phyloP scores from a whole-genome alignment of 1,284 basidiomycete species.

The Moesziomyces sp. region DNA sequence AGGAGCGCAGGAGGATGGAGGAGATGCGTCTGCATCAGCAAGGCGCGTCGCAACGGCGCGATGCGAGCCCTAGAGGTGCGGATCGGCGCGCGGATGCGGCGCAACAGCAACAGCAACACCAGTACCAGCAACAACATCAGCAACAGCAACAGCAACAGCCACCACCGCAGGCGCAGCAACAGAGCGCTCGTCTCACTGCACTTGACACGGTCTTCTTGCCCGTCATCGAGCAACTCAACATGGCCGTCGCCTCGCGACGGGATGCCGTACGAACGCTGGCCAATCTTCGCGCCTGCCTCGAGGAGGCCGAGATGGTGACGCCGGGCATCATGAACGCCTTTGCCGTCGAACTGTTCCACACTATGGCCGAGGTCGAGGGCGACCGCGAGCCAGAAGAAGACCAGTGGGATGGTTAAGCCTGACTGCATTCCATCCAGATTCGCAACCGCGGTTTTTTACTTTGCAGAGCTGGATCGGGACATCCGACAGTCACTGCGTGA shows the following conservation, averaged over 20 bases:
- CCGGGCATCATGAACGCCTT: constrained; percentile 63
- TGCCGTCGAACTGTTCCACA: constrained; percentile 62
- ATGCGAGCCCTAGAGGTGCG: constrained; percentile 1
- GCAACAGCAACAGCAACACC: constrained; percentile 8
- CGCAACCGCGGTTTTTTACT: too few species aligned
- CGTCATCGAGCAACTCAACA: constrained; percentile 58
- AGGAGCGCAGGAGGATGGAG: constrained; percentile 50
- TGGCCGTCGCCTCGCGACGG: constrained; percentile 52
- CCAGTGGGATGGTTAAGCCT: constrained; percentile 33
- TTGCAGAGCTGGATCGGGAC: too few species aligned
- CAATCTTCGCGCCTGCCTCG: constrained; percentile 44
- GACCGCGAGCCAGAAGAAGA: constrained; percentile 47
- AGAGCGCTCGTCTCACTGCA: constrained; percentile 44
- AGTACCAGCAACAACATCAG: not conserved
- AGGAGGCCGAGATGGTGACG: constrained; percentile 58
- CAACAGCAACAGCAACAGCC: constrained; percentile 27
- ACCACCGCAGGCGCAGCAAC: constrained; percentile 18
- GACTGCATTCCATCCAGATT: too few species aligned
- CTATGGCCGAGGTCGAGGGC: constrained; percentile 55
- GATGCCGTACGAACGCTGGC: constrained; percentile 54
- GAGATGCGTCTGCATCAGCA: constrained; percentile 31
- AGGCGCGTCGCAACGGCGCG: not conserved
- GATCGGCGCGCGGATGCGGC: constrained; percentile 7
- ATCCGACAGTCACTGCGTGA: too few species aligned
- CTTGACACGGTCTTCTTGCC: constrained; percentile 60